Conservation (phyloP, 164 flowering plant species). For the Amborella trichopoda region DNA sequence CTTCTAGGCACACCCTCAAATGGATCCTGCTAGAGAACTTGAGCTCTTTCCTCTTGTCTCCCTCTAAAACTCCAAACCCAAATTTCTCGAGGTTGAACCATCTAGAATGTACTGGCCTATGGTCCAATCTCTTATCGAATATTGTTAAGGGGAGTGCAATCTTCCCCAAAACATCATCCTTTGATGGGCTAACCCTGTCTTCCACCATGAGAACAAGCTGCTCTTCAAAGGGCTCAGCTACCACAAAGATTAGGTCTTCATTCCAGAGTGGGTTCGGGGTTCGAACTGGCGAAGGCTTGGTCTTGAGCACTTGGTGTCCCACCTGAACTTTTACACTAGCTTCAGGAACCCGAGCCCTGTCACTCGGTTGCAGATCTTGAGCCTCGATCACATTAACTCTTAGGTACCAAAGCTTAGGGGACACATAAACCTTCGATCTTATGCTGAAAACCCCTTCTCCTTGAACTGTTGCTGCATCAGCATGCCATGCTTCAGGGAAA, state of each 20-base stretch:
- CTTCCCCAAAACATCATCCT: conserved; percentile 49
- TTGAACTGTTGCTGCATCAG: conserved; percentile 68
- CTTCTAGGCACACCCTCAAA: conserved; percentile 66
- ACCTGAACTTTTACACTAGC: conserved; percentile 52
- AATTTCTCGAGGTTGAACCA: conserved; percentile 80
- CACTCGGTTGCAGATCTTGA: conserved; percentile 58
- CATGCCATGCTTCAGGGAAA: conserved; percentile 80
- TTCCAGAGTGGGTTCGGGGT: conserved; percentile 73
- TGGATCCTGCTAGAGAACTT: conserved; percentile 70
- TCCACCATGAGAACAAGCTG: conserved; percentile 44
- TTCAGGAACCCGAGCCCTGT: conserved; percentile 42
- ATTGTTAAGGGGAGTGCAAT: conserved; percentile 25
- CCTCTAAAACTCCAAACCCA: conserved; percentile 55
- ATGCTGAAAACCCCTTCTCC: conserved; percentile 72
- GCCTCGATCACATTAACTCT: conserved; percentile 91
- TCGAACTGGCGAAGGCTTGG: conserved; percentile 30
- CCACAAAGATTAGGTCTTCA: conserved; percentile 71
- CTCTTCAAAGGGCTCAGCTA: conserved; percentile 82
- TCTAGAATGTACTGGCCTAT: conserved; percentile 53
- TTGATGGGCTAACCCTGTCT: conserved; percentile 29
- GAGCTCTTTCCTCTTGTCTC: conserved; percentile 46
- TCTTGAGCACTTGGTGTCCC: conserved; percentile 63
- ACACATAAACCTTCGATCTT: conserved; percentile 76
- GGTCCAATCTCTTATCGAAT: conserved; percentile 64
- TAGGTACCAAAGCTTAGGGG: conserved; percentile 89